A percentile compares a stretch with the other conserved stretches of the same genome.
Conservation (phyloP, 371 early-diverging fungal genomes). For the Sporodiniella umbellata region DNA sequence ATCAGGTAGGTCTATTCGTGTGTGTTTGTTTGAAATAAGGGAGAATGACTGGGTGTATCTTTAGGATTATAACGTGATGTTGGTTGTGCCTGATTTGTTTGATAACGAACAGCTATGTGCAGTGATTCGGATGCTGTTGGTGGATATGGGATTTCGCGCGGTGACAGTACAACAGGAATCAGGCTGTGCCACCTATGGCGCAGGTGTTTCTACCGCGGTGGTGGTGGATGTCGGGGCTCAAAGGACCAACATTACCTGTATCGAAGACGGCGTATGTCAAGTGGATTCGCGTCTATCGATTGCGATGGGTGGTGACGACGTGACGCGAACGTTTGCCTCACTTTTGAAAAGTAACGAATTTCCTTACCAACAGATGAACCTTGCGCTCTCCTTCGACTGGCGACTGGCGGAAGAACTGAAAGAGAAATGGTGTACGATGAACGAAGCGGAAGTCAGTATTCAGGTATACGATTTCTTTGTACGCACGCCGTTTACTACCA, state of each 20-base stretch:
- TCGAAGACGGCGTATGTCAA: conserved; percentile 83
- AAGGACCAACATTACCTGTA: conserved; percentile 75
- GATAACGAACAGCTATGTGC: conserved; percentile 60
- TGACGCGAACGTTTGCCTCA: conserved; percentile 69
- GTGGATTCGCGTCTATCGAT: conserved; percentile 56
- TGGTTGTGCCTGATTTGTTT: conserved; percentile 79
- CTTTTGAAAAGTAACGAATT: conserved; percentile 67
- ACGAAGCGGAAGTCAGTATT: conserved; percentile 78
- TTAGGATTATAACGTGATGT: conserved; percentile 64
- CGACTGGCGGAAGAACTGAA: conserved; percentile 69
- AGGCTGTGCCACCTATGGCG: conserved; percentile 81
- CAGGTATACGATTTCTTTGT: conserved; percentile 82
- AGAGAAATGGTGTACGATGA: conserved; percentile 78
- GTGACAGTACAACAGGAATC: conserved; percentile 81
- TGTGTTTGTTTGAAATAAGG: too few species aligned
- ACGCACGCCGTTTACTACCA: conserved; percentile 65
- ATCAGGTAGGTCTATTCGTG: conserved; percentile 60
- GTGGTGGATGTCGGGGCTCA: conserved; percentile 93
- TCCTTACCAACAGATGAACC: conserved; percentile 70
- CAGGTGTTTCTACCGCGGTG: conserved; percentile 82
- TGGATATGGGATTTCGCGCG: conserved; percentile 73
- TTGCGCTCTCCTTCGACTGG: conserved; percentile 68
- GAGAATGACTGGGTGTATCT: neutral
- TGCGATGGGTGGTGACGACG: conserved; percentile 81
- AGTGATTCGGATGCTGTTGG: conserved; percentile 65